Conservation (phyloP, 305 asterid species). For the Salvia sclarea region DNA sequence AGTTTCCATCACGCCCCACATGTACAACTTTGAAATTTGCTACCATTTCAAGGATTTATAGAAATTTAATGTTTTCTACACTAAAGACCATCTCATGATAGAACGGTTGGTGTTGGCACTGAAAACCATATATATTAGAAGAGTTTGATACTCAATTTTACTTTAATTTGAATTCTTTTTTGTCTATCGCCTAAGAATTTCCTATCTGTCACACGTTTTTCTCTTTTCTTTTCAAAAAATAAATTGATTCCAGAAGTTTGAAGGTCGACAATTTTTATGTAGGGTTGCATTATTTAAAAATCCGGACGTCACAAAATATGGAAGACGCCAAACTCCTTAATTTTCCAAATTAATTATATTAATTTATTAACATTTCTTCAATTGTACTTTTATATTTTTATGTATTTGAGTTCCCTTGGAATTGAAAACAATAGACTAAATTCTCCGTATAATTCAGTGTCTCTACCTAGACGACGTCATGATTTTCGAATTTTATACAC, state of each 20-base stretch:
- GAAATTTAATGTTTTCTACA: neutral
- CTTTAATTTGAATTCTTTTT: conserved; percentile 1
- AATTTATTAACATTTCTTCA: neutral
- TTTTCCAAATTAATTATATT: neutral
- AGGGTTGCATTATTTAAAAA: neutral
- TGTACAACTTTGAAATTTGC: no score
- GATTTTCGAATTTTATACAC: neutral
- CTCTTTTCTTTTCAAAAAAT: neutral
- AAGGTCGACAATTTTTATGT: neutral
- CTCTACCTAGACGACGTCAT: neutral
- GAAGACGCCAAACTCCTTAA: neutral
- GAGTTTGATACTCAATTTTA: neutral
- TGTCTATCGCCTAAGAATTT: neutral
- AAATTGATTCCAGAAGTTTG: neutral
- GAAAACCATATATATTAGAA: neutral
- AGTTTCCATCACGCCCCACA: no score
- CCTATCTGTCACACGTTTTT: neutral
- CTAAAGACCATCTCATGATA: neutral
- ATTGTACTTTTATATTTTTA: neutral
- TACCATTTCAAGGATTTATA: no score
- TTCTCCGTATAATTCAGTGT: neutral
- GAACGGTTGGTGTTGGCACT: neutral
- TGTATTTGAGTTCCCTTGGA: neutral
- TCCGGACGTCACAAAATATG: neutral
- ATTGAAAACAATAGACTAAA: neutral